Conservation (phyloP, 495 filamentous ascomycete species). For the Xylaria bambusicola region DNA sequence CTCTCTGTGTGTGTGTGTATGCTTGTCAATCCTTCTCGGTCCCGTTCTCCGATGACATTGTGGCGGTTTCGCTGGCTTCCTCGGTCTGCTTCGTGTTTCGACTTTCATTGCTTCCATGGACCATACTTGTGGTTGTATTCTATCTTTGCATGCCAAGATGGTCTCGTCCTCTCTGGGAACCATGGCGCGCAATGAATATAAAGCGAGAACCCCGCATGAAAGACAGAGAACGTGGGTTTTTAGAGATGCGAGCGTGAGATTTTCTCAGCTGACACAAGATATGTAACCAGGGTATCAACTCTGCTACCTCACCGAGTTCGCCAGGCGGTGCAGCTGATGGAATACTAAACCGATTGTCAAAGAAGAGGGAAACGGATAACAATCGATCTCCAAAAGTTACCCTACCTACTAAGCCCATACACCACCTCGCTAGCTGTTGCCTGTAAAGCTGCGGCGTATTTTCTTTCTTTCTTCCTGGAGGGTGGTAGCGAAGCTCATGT, state of each 20-base stretch:
- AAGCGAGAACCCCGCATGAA: conserved; percentile 7
- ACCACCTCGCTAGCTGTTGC: conserved; percentile 10
- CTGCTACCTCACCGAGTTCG: too few relatives aligned
- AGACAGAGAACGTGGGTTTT: not conserved
- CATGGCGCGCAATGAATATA: conserved; percentile 1
- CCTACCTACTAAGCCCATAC: too few relatives aligned
- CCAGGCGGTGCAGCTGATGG: conserved; percentile 15
- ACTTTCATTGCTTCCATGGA: too few relatives aligned
- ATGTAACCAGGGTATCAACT: too few relatives aligned
- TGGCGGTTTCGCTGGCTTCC: not conserved
- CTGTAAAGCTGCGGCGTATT: not conserved
- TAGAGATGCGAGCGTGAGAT: not conserved
- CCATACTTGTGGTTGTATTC: not conserved
- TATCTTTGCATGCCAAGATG: not conserved
- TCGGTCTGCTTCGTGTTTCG: conserved; percentile 4
- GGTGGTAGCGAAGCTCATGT: not conserved
- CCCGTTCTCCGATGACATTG: not conserved
- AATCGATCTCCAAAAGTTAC: too few relatives aligned
- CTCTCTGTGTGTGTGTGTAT: too few relatives aligned
- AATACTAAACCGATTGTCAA: conserved; percentile 13
- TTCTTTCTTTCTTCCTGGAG: not conserved
- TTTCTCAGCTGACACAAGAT: conserved; percentile 11
- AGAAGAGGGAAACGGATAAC: conserved; percentile 1
- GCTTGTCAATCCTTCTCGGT: not conserved
- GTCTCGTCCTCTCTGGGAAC: not conserved